These are phyloP conservation scores for Beauveria brongniartii DNA, from an alignment of 2,329 filamentous ascomycete genomes.

Conservation along the genomic window DNA sequence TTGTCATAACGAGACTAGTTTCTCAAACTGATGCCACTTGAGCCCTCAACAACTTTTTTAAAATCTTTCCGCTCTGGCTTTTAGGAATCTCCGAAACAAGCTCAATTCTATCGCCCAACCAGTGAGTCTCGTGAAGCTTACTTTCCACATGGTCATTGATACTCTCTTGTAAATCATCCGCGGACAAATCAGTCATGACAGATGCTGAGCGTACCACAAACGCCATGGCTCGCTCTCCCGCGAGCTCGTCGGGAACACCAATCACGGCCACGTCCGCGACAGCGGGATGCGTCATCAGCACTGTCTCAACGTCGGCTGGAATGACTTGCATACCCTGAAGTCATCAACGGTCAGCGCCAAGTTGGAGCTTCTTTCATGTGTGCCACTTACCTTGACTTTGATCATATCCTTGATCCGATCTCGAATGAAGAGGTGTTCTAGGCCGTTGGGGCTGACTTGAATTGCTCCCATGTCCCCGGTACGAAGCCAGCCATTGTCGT, in stretches of 20 bases:
- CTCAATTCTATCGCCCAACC: conserved; percentile 3
- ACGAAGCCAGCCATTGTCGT: conserved; percentile 1
- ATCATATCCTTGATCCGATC: conserved; percentile 11
- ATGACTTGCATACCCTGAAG: conserved; percentile 9
- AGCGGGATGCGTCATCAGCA: neutral
- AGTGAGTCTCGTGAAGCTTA: neutral
- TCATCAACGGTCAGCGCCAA: neutral
- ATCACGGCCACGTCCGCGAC: conserved; percentile 4
- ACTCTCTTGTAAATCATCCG: conserved; percentile 2
- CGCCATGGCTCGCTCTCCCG: conserved; percentile 8
- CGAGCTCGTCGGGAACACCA: conserved; percentile 6
- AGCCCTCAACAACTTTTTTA: neutral
- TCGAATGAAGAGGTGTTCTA: conserved; percentile 6
- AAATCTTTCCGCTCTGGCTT: conserved; percentile 4
- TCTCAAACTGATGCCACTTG: neutral
- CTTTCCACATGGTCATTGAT: conserved; percentile 1
- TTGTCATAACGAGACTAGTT: neutral
- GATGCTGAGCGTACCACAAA: conserved; percentile 5
- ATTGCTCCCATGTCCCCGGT: conserved; percentile 7
- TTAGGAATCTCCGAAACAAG: conserved; percentile 6
- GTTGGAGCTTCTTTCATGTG: neutral
- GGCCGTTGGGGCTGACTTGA: neutral
- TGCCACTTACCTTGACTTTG: conserved; percentile 10
- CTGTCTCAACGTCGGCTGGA: conserved; percentile 1
- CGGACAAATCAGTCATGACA: neutral